These are phyloP conservation scores for Xylaria sp. DNA, from an alignment of 2,329 filamentous ascomycete species.

Conservation along the genomic window DNA sequence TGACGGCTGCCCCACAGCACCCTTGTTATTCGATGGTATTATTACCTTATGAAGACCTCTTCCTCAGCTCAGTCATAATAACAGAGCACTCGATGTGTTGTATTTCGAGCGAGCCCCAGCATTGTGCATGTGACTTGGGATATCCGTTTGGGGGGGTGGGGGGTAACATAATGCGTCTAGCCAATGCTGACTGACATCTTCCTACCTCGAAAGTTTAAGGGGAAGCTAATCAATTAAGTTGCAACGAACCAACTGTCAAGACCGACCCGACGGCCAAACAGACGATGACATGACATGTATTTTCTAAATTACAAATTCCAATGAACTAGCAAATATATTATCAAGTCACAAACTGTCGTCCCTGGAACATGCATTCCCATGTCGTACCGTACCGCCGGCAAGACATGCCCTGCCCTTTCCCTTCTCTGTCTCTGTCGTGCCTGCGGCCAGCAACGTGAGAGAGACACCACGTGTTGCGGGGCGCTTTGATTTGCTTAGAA, in stretches of 20 bases:
- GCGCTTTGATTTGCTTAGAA: not conserved
- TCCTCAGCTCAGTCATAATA: conserved; percentile 29
- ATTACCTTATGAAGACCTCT: conserved; percentile 25
- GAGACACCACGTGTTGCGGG: conserved; percentile 38
- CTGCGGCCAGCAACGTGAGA: conserved; percentile 15
- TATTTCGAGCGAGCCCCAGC: conserved; percentile 1
- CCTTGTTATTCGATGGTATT: conserved; percentile 23
- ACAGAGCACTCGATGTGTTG: conserved; percentile 20
- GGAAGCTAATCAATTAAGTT: conserved; percentile 2
- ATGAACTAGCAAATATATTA: not conserved
- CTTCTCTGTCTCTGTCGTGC: not conserved
- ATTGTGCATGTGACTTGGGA: not conserved
- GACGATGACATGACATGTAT: not conserved
- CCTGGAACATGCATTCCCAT: not conserved
- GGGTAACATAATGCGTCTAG: not conserved
- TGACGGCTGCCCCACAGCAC: conserved; percentile 3
- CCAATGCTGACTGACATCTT: not conserved
- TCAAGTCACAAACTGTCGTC: not conserved
- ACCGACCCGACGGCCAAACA: not conserved
- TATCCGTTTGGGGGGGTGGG: not conserved
- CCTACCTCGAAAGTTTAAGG: not conserved
- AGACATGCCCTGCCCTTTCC: conserved; percentile 22
- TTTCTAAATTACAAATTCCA: not conserved
- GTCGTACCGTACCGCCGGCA: conserved; percentile 25
- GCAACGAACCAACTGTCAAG: not conserved